phyloP scores from a whole-genome alignment of 2,329 filamentous ascomycete genomes.

The Parascedosporium putredinis region DNA sequence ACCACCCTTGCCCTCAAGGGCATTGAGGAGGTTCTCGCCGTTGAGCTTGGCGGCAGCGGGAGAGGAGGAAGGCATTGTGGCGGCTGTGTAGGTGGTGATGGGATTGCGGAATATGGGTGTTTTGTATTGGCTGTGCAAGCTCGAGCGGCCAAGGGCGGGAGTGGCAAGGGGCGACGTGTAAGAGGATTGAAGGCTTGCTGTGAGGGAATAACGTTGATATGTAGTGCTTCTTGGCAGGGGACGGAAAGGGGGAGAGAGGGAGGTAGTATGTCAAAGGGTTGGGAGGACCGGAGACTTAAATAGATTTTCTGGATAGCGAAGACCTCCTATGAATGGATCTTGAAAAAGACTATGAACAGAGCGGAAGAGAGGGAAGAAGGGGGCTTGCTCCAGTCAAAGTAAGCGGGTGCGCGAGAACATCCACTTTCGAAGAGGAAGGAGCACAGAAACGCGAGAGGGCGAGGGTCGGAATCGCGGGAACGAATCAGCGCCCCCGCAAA shows the following conservation, averaged over 20 bases:
- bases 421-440: not conserved
- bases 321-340: not conserved
- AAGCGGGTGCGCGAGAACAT: not conserved
- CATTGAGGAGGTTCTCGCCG: constrained; percentile 13
- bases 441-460: not conserved
- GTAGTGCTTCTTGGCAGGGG: too few species aligned
- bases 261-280: not conserved
- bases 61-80: constrained; percentile 12
- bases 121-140: too few species aligned
- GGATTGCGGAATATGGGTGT: not conserved
- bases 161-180: too few species aligned
- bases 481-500: not conserved
- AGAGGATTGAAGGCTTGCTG: not conserved
- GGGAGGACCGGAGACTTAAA: not conserved
- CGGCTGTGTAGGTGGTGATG: not conserved
- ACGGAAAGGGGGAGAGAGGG: not conserved
- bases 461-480: not conserved
- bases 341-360: not conserved
- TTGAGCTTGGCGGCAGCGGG: constrained; percentile 8
- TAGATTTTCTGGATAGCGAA: not conserved
- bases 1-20: constrained; percentile 28
- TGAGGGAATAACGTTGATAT: too few species aligned
- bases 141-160: too few species aligned
- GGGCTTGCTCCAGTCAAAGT: not conserved
- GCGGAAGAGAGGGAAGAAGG: not conserved